Evolutionary conservation across 83 land plant genomes (phyloP).

Genomic region (Thuja plicata): DNA sequence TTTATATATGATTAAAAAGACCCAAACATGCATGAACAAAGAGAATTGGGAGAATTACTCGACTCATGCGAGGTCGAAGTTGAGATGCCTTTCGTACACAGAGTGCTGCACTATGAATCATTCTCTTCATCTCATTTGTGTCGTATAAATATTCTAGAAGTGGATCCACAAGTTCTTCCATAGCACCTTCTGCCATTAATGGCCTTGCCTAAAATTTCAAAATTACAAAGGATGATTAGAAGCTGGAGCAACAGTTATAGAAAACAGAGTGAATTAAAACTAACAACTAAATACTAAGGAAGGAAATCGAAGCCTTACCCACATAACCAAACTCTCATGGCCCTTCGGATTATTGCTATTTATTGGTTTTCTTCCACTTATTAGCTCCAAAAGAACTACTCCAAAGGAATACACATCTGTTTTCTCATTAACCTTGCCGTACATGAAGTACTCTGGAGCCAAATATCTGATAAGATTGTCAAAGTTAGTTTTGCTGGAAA

Average conservation of each 20-base stretch:
- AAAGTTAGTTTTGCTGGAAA: neutral
- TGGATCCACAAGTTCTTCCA: conserved; percentile 58
- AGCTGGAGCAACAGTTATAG: neutral
- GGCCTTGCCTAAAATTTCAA: conserved; percentile 62
- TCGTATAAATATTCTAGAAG: conserved; percentile 45
- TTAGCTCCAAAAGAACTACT: conserved; percentile 92
- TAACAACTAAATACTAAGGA: neutral
- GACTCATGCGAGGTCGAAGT: conserved; percentile 67
- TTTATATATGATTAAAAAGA: neutral
- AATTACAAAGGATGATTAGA: neutral
- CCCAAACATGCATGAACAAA: neutral
- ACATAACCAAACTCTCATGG: conserved; percentile 80
- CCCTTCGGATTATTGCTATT: conserved; percentile 65
- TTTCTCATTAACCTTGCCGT: conserved; percentile 79
- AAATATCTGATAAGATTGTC: neutral
- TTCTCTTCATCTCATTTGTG: conserved; percentile 52
- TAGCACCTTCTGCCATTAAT: conserved; percentile 47
- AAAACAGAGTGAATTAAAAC: neutral
- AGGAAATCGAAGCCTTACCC: conserved; percentile 53
- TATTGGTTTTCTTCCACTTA: conserved; percentile 85
- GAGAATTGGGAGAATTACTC: conserved; percentile 38
- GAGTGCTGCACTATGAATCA: conserved; percentile 78
- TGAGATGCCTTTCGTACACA: conserved; percentile 67
- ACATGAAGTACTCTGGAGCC: conserved; percentile 96
- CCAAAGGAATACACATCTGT: conserved; percentile 97